These are phyloP conservation scores for Xylariomycetidae sp. DNA, from an alignment of 2,329 filamentous ascomycete species.

Conservation along the genomic window DNA sequence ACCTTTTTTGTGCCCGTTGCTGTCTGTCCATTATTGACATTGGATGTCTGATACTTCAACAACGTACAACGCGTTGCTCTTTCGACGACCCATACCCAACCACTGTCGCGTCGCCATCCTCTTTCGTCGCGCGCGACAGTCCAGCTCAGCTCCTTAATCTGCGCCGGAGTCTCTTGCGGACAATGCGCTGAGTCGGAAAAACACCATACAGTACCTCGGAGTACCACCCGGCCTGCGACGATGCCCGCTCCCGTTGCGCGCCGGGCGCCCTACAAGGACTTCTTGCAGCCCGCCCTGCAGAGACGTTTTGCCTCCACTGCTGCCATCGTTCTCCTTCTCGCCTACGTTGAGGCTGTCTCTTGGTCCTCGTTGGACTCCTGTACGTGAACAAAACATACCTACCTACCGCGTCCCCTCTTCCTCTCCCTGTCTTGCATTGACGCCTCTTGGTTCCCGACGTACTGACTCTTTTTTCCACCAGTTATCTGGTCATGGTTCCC, in stretches of 20 bases:
- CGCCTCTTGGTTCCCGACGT: not conserved
- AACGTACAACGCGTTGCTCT: no score
- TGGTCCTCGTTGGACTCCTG: slow-evolving; percentile 65
- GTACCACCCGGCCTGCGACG: slow-evolving; percentile 26
- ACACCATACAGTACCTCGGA: not conserved
- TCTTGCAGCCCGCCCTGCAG: slow-evolving; percentile 82
- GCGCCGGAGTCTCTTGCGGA: no score
- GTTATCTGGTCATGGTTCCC: slow-evolving; percentile 86
- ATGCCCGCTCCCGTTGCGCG: slow-evolving; percentile 50
- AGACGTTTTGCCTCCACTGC: slow-evolving; percentile 78
- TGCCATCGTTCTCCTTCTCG: slow-evolving; percentile 60
- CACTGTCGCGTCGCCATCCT: not conserved
- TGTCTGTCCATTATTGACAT: no score
- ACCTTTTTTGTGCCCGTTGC: no score
- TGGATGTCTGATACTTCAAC: no score
- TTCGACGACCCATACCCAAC: not conserved
- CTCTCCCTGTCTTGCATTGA: no score
- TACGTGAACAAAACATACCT: slow-evolving; percentile 35
- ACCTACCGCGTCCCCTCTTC: not conserved
- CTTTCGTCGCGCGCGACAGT: no score
- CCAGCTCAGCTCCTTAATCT: no score
- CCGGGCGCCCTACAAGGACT: slow-evolving; percentile 72
- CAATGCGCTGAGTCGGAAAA: slow-evolving; percentile 11
- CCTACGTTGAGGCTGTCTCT: slow-evolving; percentile 66
- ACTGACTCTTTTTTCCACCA: slow-evolving; percentile 28